phyloP scores from a whole-genome alignment of 2,329 filamentous ascomycete species.

The Bipolaris cookei region DNA sequence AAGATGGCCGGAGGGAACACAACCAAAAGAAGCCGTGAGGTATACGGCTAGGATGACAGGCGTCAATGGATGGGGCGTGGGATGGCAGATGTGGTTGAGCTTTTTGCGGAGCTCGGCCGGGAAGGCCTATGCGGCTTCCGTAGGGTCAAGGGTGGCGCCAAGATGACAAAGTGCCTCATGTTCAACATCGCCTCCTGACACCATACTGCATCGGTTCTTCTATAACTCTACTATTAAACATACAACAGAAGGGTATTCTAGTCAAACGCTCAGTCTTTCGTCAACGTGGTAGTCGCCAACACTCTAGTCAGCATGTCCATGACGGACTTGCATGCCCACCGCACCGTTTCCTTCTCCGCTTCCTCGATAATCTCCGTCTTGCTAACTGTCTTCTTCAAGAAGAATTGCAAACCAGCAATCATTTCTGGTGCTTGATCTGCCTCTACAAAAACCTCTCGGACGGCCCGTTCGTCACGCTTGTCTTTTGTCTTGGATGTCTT shows the following conservation, averaged over 20 bases:
- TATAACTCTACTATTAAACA: conserved; percentile 10
- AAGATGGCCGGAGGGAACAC: conserved; percentile 28
- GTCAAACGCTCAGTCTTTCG: conserved; percentile 44
- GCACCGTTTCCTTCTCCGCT: conserved; percentile 59
- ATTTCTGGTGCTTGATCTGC: conserved; percentile 70
- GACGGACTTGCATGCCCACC: conserved; percentile 52
- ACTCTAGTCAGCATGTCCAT: conserved; percentile 47
- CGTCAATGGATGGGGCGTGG: conserved; percentile 49
- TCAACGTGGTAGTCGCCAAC: conserved; percentile 43
- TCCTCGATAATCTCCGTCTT: conserved; percentile 64
- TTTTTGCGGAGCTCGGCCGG: conserved; percentile 40
- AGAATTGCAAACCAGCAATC: conserved; percentile 76
- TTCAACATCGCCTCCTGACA: conserved; percentile 10
- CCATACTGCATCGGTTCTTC: not conserved
- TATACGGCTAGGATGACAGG: conserved; percentile 38
- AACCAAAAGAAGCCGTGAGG: conserved; percentile 40
- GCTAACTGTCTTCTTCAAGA: conserved; percentile 75
- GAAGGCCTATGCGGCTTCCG: conserved; percentile 24
- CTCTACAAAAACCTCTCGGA: conserved; percentile 71
- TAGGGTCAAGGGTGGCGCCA: conserved; percentile 33
- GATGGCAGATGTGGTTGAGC: conserved; percentile 46
- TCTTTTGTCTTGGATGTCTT: conserved; percentile 53
- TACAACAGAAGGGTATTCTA: conserved; percentile 6
- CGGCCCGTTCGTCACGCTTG: conserved; percentile 60
- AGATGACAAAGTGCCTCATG: conserved; percentile 20